A percentile compares a stretch with the other conserved stretches of the same genome.
These are phyloP conservation scores for Talaromyces sp. DNA, from an alignment of 2,329 filamentous ascomycete species.

Conservation along the genomic window DNA sequence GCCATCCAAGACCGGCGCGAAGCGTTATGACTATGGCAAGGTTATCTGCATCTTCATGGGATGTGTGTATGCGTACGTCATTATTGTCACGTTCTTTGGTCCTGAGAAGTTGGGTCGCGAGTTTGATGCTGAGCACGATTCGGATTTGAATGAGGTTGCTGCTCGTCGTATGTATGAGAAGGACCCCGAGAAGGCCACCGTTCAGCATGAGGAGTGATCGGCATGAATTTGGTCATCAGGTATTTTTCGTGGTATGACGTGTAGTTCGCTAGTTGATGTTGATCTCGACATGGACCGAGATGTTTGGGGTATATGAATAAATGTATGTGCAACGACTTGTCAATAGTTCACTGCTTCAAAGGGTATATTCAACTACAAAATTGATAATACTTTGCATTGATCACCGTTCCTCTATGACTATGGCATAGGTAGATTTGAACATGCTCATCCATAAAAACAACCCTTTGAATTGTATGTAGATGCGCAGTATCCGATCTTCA, in stretches of 20 bases:
- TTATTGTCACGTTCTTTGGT: constrained; percentile 50
- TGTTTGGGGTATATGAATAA: not conserved
- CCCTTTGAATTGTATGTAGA: not conserved
- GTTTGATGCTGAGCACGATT: constrained; percentile 50
- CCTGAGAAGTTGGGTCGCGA: constrained; percentile 50
- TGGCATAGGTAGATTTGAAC: not conserved
- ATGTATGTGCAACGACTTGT: not conserved
- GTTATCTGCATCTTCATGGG: constrained; percentile 92
- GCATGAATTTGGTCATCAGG: no score
- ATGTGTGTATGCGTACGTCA: constrained; percentile 67
- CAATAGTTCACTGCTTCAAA: not conserved
- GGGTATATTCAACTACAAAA: not conserved
- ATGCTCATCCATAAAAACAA: not conserved
- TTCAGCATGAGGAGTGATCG: constrained; percentile 16
- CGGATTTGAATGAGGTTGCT: constrained; percentile 46
- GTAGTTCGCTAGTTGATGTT: not conserved
- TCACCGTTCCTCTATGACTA: not conserved
- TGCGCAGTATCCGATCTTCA: not conserved
- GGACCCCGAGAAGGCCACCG: constrained; percentile 33
- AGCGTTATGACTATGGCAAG: constrained; percentile 71
- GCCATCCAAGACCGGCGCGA: constrained; percentile 48
- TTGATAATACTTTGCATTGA: no score
- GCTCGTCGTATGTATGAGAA: constrained; percentile 34
- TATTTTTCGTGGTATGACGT: not conserved
- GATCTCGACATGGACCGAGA: not conserved